Evolutionary conservation across 129 eudicot genomes (phyloP), one percentile per base, ranked within the genome.

Genomic region (Lonicera japonica): DNA sequence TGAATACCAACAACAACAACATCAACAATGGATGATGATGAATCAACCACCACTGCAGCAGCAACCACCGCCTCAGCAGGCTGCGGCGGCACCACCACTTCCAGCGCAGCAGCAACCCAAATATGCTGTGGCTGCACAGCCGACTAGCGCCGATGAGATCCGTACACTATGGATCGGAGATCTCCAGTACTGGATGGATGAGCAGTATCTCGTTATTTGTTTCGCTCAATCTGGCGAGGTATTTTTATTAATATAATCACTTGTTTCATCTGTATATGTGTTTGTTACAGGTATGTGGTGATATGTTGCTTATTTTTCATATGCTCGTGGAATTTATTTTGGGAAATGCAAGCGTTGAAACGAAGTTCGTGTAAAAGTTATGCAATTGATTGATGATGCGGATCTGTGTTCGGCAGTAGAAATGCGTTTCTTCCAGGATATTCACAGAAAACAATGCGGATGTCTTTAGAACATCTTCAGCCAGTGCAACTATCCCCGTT

Each of bases 141-240:
- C 84, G 0, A 70, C 77, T 16, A 63, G 67, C 41, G 78, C 75
- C 1, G 95, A 85, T 41, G 99, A 86, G 79, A 80, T 88, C 63
- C 81, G 92, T 17, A 82, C 95, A 8, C 80, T 94, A 0, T 94
- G 99, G 99, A 94, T 94, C 78, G 99, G 99, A 29, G 95, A 94
- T 85, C 90, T 94, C 18, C 99, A 94, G 82, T 72, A 71, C 64
- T 94, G 95, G 89, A 94, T 94, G 99, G 99, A 94, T 18, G 99
- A 94, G 72, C 68, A 72, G 67, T 94, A 88, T 60, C 67, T 94
- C 19, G 58, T 64, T 45, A 56, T 24, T 67, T 85, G 87, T 67
- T 94, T 94, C 48, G 83, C 80, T 8, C 74, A 74, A 21, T 40
- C 95, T 48, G 95, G 95, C 63, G 96, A 94, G 99, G 99, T 94